phyloP scores from a whole-genome alignment of 345 rosid genomes.

The Kandelia obovata region DNA sequence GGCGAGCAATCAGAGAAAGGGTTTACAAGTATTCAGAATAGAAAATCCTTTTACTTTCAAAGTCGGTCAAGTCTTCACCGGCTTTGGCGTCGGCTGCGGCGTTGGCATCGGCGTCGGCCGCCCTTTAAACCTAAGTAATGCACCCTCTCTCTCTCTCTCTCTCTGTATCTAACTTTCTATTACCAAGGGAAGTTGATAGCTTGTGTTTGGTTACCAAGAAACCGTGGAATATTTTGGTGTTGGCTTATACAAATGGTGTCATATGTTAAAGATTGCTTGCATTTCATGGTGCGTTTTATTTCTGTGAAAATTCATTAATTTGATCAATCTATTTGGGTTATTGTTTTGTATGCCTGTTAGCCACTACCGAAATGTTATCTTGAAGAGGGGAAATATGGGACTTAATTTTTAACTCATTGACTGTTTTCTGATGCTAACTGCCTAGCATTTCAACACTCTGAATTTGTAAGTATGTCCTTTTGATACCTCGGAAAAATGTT shows the following conservation, averaged over 20 bases:
- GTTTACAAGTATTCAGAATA: constrained; percentile 42
- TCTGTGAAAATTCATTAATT: too few relatives aligned
- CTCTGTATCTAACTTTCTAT: not conserved
- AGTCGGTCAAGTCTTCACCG: constrained; percentile 85
- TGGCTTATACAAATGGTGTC: not conserved
- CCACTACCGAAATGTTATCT: too few relatives aligned
- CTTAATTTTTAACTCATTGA: not conserved
- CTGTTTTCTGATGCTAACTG: not conserved
- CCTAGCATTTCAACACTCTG: not conserved
- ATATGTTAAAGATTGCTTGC: not conserved
- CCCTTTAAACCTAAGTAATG: constrained; percentile 70
- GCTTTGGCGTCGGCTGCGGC: constrained; percentile 95
- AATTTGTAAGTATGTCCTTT: not conserved
- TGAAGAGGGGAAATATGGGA: too few relatives aligned
- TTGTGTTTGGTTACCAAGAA: not conserved
- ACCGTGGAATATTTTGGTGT: not conserved
- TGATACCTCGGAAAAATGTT: not conserved
- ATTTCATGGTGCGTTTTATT: too few relatives aligned
- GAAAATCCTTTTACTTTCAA: constrained; percentile 89
- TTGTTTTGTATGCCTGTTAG: too few relatives aligned
- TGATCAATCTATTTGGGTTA: too few relatives aligned
- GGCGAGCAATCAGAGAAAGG: constrained; percentile 39
- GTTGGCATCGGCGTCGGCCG: constrained; percentile 84
- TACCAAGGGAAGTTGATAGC: constrained; percentile 19
- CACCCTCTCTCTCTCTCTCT: not conserved